phyloP scores from a whole-genome alignment of 2,329 filamentous ascomycete species.

The Sporothrix pallida region DNA sequence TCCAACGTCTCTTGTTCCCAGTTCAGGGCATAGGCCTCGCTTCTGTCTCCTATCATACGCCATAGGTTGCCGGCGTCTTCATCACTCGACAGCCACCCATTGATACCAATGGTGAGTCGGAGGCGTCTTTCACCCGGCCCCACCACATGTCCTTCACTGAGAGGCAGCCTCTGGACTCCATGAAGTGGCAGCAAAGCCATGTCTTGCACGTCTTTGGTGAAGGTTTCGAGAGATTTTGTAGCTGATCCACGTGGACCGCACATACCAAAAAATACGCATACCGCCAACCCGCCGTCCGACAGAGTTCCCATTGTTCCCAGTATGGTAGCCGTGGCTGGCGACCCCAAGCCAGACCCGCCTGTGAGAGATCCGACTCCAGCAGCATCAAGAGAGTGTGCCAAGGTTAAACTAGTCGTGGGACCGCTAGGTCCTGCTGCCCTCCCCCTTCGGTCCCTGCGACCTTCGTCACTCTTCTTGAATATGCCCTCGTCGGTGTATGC shows the following conservation, averaged over 20 bases:
- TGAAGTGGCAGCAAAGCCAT: slow-evolving; percentile 83
- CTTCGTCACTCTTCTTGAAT: slow-evolving; percentile 68
- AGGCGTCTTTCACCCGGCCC: slow-evolving; percentile 68
- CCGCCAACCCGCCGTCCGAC: slow-evolving; percentile 77
- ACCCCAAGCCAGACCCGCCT: slow-evolving; percentile 75
- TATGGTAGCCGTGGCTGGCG: slow-evolving; percentile 75
- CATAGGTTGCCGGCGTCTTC: slow-evolving; percentile 79
- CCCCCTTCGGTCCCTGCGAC: slow-evolving; percentile 69
- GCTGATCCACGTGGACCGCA: slow-evolving; percentile 79
- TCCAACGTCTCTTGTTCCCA: slow-evolving; percentile 82
- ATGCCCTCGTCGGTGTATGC: slow-evolving; percentile 69
- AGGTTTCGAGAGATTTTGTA: slow-evolving; percentile 85
- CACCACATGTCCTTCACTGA: slow-evolving; percentile 57
- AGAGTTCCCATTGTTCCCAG: slow-evolving; percentile 80
- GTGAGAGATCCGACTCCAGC: slow-evolving; percentile 81
- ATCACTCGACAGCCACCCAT: slow-evolving; percentile 77
- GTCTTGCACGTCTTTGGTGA: slow-evolving; percentile 83
- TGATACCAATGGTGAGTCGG: slow-evolving; percentile 81
- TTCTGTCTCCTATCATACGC: slow-evolving; percentile 72
- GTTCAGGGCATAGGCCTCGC: slow-evolving; percentile 80
- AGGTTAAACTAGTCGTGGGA: slow-evolving; percentile 68
- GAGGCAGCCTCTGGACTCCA: slow-evolving; percentile 51
- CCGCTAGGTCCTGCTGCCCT: slow-evolving; percentile 68
- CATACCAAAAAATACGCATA: slow-evolving; percentile 89
- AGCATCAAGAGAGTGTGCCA: slow-evolving; percentile 77